Base-by-base conservation (phyloP, 495 filamentous ascomycete genomes). In the Penicillium turbatum region DNA sequence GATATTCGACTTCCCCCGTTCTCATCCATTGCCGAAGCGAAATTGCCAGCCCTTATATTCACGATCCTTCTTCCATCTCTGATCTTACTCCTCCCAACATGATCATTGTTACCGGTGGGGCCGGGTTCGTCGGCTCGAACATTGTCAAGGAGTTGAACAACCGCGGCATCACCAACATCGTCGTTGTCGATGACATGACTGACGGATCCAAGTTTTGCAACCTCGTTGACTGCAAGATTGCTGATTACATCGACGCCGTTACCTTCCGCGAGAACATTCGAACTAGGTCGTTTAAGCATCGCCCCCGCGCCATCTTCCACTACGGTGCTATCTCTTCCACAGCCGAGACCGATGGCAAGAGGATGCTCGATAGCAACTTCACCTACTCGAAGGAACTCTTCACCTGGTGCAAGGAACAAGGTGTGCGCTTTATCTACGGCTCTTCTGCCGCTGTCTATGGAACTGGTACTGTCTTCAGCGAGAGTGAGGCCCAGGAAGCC, bases 321-420 rank as follows among this genome's bases (percentile, higher is more conserved):
- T 51, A 51, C 10, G 49, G 38, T 2, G 17, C 12, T 21, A 34
- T 19, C 9, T 12, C 35, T 0, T 27, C 39, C 2, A 15, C 9
- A 3, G 16, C 13, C 12, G 29, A 24, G 2, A 42, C 19, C 12
- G 21, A 26, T 11, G 49, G 37, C 12, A 42, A 26, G 8, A 31
- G 16, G 4, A 16, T 51, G 12, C 29, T 51, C 8, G 49, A 51
- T 12, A 29, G 13, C 1, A 15, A 51, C 30, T 51, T 42, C 19
- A 51, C 49, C 38, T 51, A 43, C 39, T 19, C 38, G 5, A 51
- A 51, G 30, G 49, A 51, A 10, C 29, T 51, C 8, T 35, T 51
- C 30, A 34, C 34, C 9, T 51, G 49, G 49, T 51, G 49, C 31
- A 41, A 51, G 31, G 19, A 32, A 3, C n/a, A 35, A 11, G 12